Evolutionary conservation across 2,329 filamentous ascomycete species (phyloP).

Genomic region (Zopfia rhizophila): DNA sequence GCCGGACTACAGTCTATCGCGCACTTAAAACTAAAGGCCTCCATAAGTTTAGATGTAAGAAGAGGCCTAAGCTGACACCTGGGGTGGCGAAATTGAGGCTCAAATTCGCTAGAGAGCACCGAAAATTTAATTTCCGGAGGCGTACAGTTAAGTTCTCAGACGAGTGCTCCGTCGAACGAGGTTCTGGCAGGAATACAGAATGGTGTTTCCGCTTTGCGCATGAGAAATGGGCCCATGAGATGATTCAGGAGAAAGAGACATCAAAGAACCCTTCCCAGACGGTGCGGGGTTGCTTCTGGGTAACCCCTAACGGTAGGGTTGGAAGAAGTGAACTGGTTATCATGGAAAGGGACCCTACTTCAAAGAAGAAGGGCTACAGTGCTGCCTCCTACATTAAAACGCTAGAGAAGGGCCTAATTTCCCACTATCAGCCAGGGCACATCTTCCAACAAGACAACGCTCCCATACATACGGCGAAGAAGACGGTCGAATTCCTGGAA

Average conservation of each 20-base stretch:
- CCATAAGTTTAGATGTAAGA: constrained; percentile 6
- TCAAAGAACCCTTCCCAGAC: constrained; percentile 23
- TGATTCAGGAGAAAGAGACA: constrained; percentile 22
- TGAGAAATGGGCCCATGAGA: constrained; percentile 27
- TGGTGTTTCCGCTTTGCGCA: constrained; percentile 24
- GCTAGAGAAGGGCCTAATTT: constrained; percentile 20
- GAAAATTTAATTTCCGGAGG: constrained; percentile 9
- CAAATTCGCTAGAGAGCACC: constrained; percentile 11
- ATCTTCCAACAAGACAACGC: constrained; percentile 36
- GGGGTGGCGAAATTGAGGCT: not conserved
- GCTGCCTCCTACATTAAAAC: constrained; percentile 20
- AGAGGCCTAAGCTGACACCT: constrained; percentile 7
- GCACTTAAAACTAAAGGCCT: constrained; percentile 4
- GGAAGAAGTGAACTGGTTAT: constrained; percentile 15
- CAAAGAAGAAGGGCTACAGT: constrained; percentile 15
- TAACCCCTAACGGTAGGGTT: constrained; percentile 11
- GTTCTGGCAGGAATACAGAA: constrained; percentile 17
- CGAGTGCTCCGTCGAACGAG: constrained; percentile 26
- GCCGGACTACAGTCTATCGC: constrained; percentile 9
- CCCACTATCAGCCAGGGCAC: constrained; percentile 10
- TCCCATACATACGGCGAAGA: constrained; percentile 26
- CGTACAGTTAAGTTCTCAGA: constrained; percentile 19
- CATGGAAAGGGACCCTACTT: constrained; percentile 22
- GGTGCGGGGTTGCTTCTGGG: constrained; percentile 28
- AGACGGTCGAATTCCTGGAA: constrained; percentile 21